These are phyloP conservation scores for Colletotrichum truncatum DNA, from an alignment of 2,329 filamentous ascomycete genomes.

Conservation along the genomic window DNA sequence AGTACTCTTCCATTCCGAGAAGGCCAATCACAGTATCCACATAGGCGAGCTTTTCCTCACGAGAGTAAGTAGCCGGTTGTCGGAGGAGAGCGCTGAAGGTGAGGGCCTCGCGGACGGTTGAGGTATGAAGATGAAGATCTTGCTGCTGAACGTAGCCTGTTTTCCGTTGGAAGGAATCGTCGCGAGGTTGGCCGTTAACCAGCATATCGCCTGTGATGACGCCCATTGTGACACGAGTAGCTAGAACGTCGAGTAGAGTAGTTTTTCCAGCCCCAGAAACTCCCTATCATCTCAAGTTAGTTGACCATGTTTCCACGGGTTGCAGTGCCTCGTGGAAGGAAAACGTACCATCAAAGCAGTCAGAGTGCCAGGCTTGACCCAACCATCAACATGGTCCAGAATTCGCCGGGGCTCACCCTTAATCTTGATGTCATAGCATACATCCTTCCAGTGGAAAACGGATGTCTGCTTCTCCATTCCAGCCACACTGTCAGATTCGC, in stretches of 20 bases:
- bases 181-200: constrained; percentile 71
- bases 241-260: constrained; percentile 77
- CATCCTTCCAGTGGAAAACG: constrained; percentile 77
- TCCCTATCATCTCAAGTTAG: constrained; percentile 37
- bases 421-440: constrained; percentile 80
- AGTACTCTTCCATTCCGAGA: constrained; percentile 65
- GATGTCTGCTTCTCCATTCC: constrained; percentile 60
- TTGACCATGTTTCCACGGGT: constrained; percentile 35
- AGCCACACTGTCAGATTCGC: neutral
- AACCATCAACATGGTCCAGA: constrained; percentile 76
- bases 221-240: constrained; percentile 79
- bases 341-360: constrained; percentile 70
- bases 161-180: constrained; percentile 74
- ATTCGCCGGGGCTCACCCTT: constrained; percentile 71
- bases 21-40: constrained; percentile 41
- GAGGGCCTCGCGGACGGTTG: constrained; percentile 74
- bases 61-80: constrained; percentile 67
- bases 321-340: constrained; percentile 44
- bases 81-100: constrained; percentile 74
- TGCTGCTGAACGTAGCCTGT: constrained; percentile 79
- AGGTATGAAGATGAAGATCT: constrained; percentile 73
- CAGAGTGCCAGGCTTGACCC: constrained; percentile 78
- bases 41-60: constrained; percentile 36
- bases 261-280: constrained; percentile 81
- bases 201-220: constrained; percentile 76